Conservation (phyloP, 305 asterid genomes). For the Euphrasia arctica region DNA sequence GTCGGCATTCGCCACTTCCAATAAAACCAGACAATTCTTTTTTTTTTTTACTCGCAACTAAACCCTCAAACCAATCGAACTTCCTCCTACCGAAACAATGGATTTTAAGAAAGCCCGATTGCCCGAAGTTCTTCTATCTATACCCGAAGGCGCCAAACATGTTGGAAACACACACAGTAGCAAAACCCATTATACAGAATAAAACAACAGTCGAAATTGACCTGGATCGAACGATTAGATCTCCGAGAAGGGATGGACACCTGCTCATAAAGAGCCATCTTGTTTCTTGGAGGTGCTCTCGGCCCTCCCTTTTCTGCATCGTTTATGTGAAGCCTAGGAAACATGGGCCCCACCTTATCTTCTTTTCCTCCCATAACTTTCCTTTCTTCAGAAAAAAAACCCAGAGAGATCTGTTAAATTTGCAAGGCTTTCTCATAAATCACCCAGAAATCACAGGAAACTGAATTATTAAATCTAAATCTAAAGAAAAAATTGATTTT, state of each 20-base stretch:
- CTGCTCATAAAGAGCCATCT: constrained; percentile 98
- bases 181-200: background rate
- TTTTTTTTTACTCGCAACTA: background rate
- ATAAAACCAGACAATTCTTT: background rate
- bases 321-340: constrained; percentile 93
- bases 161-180: background rate
- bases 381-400: constrained; percentile 13
- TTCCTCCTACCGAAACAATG: background rate
- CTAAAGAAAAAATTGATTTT: background rate
- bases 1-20: background rate
- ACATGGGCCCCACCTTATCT: constrained; percentile 67
- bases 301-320: constrained; percentile 97
- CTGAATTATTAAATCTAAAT: constrained; percentile 10
- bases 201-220: constrained; percentile 21
- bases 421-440: constrained; percentile 2
- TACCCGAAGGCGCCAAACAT: too few relatives aligned
- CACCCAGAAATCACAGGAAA: constrained; percentile 8
- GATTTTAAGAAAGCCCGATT: background rate
- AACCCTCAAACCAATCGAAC: background rate
- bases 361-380: constrained; percentile 72
- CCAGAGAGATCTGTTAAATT: background rate
- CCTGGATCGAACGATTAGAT: constrained; percentile 56
- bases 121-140: background rate
- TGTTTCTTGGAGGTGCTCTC: constrained; percentile 98
- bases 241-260: constrained; percentile 87